These are phyloP conservation scores for Saprolegnia parasitica DNA, from an alignment of 352 stramenopile species.

Conservation along the genomic window DNA sequence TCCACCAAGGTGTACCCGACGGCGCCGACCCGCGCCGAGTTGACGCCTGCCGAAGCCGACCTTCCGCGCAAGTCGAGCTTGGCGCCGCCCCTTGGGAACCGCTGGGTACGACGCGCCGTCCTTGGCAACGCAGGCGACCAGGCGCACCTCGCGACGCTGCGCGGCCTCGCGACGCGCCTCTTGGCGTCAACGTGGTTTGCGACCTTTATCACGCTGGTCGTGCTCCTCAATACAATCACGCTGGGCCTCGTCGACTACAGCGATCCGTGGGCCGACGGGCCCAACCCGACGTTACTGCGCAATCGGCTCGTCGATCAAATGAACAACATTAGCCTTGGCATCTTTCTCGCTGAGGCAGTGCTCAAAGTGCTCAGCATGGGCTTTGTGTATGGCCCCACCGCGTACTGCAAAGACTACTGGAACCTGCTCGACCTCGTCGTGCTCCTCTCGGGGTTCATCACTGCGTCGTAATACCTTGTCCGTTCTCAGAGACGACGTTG, in stretches of 20 bases:
- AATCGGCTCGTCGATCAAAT: constrained; percentile 51
- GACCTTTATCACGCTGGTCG: constrained; percentile 73
- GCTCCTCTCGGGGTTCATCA: constrained; percentile 75
- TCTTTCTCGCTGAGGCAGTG: constrained; percentile 78
- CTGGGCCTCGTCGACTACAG: constrained; percentile 80
- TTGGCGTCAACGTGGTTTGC: constrained; percentile 54
- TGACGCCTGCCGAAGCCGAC: neutral
- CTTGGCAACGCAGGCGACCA: neutral
- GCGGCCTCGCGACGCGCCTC: neutral
- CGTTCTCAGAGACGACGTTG: neutral
- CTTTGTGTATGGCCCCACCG: constrained; percentile 45
- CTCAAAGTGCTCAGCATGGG: constrained; percentile 89
- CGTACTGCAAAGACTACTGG: constrained; percentile 84
- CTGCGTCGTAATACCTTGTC: constrained; percentile 1
- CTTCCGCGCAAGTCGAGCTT: too few species aligned
- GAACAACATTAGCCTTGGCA: constrained; percentile 52
- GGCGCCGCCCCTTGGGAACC: too few species aligned
- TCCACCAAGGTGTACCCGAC: neutral
- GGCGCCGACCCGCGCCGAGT: neutral
- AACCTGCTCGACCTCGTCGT: constrained; percentile 92
- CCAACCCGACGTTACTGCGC: constrained; percentile 36
- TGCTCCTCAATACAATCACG: constrained; percentile 81
- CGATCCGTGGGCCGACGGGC: constrained; percentile 50
- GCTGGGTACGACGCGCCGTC: too few species aligned
- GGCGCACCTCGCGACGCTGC: neutral